Conservation (phyloP, 371 early-diverging fungal genomes). For the Lichtheimia ornata region DNA sequence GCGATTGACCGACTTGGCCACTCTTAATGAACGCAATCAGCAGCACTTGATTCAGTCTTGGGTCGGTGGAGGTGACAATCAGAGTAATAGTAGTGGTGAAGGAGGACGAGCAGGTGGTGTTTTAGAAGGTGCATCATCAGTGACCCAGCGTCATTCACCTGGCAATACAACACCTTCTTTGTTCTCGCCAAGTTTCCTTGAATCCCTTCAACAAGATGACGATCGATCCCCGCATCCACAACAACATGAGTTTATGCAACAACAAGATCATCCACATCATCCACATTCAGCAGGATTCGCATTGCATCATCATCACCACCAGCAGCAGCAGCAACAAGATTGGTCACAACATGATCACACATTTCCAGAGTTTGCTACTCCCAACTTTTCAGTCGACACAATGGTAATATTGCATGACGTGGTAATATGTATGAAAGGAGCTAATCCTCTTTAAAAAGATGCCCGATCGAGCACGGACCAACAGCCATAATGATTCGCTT, state of each 20-base stretch:
- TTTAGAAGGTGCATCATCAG: background rate
- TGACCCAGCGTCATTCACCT: conserved; percentile 4
- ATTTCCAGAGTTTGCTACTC: conserved; percentile 6
- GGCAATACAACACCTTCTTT: conserved; percentile 63
- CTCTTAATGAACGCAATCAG: conserved; percentile 19
- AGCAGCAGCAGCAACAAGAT: conserved; percentile 7
- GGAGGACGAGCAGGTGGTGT: too few relatives aligned
- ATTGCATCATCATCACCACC: background rate
- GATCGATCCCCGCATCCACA: conserved; percentile 8
- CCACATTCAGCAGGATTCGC: background rate
- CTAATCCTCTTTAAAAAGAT: conserved; percentile 1
- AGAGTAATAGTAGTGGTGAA: background rate
- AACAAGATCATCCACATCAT: background rate
- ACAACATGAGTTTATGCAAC: conserved; percentile 5
- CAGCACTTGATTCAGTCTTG: conserved; percentile 26
- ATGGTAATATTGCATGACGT: conserved; percentile 2
- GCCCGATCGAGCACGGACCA: conserved; percentile 15
- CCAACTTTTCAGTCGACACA: conserved; percentile 7
- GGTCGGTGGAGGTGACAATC: conserved; percentile 15
- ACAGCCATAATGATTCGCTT: conserved; percentile 10
- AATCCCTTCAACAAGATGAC: conserved; percentile 56
- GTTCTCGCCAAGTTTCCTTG: conserved; percentile 70
- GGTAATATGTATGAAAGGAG: background rate
- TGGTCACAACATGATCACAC: background rate
- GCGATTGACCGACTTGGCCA: conserved; percentile 15